phyloP scores from a whole-genome alignment of 179 eudicot species.

The Nepenthes alata region DNA sequence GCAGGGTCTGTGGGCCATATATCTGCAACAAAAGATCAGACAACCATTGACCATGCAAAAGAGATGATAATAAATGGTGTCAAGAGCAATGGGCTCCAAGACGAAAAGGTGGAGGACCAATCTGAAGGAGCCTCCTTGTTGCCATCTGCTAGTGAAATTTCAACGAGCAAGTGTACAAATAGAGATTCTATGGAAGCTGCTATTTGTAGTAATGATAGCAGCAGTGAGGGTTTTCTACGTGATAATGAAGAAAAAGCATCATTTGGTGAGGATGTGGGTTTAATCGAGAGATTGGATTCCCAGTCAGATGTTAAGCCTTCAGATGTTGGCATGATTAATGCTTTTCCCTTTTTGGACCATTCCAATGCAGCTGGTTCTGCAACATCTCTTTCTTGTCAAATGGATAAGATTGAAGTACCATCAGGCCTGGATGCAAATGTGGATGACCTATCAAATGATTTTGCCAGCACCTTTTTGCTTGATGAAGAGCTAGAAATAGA shows the following conservation, averaged over 20 bases:
- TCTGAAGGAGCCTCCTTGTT: constrained; percentile 11
- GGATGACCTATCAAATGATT: constrained; percentile 46
- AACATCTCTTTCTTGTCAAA: constrained; percentile 14
- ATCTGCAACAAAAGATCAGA: constrained; percentile 16
- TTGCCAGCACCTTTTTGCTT: constrained; percentile 61
- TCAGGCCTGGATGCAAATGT: constrained; percentile 18
- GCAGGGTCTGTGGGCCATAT: constrained; percentile 17
- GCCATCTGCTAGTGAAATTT: constrained; percentile 15
- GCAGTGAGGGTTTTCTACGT: constrained; percentile 10
- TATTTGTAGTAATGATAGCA: constrained; percentile 9
- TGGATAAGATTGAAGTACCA: constrained; percentile 10
- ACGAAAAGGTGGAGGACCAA: constrained; percentile 9
- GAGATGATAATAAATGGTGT: constrained; percentile 5
- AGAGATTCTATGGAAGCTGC: constrained; percentile 9
- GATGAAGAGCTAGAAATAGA: constrained; percentile 91
- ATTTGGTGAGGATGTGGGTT: constrained; percentile 13
- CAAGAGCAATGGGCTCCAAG: constrained; percentile 14
- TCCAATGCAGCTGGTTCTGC: constrained; percentile 16
- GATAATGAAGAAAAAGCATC: constrained; percentile 16
- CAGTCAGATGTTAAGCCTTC: constrained; percentile 7
- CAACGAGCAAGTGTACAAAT: constrained; percentile 10
- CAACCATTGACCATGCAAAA: constrained; percentile 9
- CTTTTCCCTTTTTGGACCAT: constrained; percentile 5
- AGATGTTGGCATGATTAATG: constrained; percentile 6
- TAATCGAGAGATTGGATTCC: constrained; percentile 15